phyloP scores from a whole-genome alignment of 2,329 filamentous ascomycete species.

The Blumeria graminis region DNA sequence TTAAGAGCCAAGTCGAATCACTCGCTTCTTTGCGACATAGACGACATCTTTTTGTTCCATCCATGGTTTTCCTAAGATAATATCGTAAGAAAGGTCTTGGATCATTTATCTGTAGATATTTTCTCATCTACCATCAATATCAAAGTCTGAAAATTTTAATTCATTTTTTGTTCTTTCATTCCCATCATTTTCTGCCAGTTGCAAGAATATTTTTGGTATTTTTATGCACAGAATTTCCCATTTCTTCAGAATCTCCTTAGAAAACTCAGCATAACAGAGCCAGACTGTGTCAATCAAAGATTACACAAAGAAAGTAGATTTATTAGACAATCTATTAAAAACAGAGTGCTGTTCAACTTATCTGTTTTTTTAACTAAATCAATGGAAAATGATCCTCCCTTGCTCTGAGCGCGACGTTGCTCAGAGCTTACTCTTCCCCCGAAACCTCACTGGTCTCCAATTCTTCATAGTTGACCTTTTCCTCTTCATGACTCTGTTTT shows the following conservation, averaged over 20 bases:
- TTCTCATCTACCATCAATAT: background rate
- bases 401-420: background rate
- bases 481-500: background rate
- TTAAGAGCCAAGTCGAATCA: background rate
- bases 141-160: background rate
- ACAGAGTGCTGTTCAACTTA: background rate
- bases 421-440: background rate
- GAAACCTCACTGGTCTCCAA: background rate
- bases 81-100: background rate
- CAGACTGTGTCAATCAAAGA: background rate
- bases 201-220: no score
- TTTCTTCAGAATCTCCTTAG: no score
- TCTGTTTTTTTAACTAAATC: background rate
- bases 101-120: background rate
- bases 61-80: background rate
- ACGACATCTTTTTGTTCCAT: background rate
- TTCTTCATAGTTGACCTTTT: background rate
- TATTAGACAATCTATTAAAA: background rate
- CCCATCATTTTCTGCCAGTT: background rate
- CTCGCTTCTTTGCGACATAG: background rate
- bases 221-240: no score
- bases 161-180: background rate
- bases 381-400: background rate
- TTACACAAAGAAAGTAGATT: background rate
- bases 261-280: no score